Evolutionary conservation across 2,329 filamentous ascomycete species (phyloP), one percentile per base, ranked within the genome.

Genomic region (Penicillium hesseltinei): DNA sequence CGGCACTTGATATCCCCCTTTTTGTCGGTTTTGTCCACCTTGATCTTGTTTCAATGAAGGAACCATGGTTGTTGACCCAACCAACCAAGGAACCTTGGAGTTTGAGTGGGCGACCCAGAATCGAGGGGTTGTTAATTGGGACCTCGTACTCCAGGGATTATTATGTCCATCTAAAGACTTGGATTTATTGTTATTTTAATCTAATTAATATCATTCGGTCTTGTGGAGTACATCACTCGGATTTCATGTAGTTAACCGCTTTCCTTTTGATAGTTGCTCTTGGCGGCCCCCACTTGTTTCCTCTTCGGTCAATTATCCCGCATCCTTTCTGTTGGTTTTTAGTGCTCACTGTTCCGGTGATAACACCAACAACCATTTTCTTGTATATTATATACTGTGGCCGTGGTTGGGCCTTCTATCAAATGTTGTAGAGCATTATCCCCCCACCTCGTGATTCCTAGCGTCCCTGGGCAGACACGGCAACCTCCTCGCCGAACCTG

Each of bases 1-100:
- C 7, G 73, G 73, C 6, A 75, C 73, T 47, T 75, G 55, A 69
- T 48, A 2, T 27, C 27, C 15, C 15, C 1, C 6, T 45, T 9
- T 51, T 36, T 44, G 8, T 9, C 13, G 2, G 3, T 11, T 50
- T 15, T 35, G 15, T n/a, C 19, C 29, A 21, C 25, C 8, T 29
- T 38, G 15, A 43, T 45, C 17, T 51, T 40, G 19, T 33, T 53
- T 47, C 17, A 7, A 27, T 21, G 17, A 17, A 11, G 11, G 35
- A 19, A 49, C 36, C 44, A 42, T 33, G 27, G 52, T 33, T 49
- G 5, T 31, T 15, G 21, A 40, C 9, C n/a, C 2, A 10, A 17
- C 10, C 23, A 47, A 27, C 33, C 33, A 27, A 39, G 43, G 35
- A 39, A 39, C 8, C 19, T 39, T 48, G n/a, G 19, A 25, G 31